Base-by-base conservation (phyloP, 2,329 filamentous ascomycete species). In the Endothia cerciana region DNA sequence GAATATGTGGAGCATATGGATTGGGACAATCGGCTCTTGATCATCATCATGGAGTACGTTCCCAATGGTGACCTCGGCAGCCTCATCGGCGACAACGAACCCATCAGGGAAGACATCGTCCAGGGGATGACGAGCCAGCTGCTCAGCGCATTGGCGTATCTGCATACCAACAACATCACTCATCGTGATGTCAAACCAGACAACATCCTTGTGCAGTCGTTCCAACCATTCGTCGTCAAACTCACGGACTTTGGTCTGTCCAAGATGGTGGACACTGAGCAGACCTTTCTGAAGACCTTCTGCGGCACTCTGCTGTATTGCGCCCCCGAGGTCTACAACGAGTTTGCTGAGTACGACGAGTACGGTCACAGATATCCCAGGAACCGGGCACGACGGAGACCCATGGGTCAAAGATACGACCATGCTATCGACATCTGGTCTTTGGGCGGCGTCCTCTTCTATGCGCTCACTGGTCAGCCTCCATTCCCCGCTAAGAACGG, bases 131-230 rank as follows among this genome's bases (percentile, higher is more conserved):
- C 93, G 1, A 76, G 80, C 25, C 93, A 97, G 75, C 86, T 98
- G 43, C 80, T 97, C 53, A 87, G 90, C 71, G 94, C 94, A 1
- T 81, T 99, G 62, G 88, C 88, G 38, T 97, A 99, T 75, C 83
- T 99, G 10, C 95, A 99, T 76, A 82, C 84, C 62, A 90, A 91
- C 72, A 93, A 91, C 74, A 97, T 99, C 72, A 98, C 94, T 0
- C 95, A 99, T 78, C 91, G 95, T n/a, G 95, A 99, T 77, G 93
- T 99, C 74, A 99, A 99, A 75, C 95, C 95, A 0, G 95, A 99
- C 81, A 99, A 99, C 73, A 97, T 99, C 68, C 83, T 99, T 49
- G 91, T 98, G 70, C 83, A 89, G 13, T 89, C 88, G 0, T 76
- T 87, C 11, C 82, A 89, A 6, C 93, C 94, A 0, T 86, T 97